These are phyloP conservation scores for Microascus cirrosus DNA, from an alignment of 2,329 filamentous ascomycete genomes.

Conservation along the genomic window DNA sequence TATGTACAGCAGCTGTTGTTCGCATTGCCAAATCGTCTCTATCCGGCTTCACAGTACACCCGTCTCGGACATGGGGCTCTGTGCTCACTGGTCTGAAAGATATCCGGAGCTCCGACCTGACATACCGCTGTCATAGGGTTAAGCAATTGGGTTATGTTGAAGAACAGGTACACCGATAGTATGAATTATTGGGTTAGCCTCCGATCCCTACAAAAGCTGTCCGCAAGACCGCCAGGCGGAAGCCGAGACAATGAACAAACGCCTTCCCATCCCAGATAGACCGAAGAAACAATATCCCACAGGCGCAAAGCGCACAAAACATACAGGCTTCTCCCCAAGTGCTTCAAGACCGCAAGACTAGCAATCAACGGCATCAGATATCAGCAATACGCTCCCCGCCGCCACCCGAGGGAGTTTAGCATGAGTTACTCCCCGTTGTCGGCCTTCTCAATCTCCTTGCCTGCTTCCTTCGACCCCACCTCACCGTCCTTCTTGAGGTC, in stretches of 20 bases:
- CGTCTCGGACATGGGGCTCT: too few species aligned
- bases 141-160: too few species aligned
- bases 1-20: too few species aligned
- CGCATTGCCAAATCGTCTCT: too few species aligned
- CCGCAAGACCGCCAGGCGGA: neutral
- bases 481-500: neutral
- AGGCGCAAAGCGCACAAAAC: neutral
- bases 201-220: neutral
- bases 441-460: neutral
- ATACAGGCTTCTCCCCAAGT: neutral
- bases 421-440: neutral
- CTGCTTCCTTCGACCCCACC: neutral
- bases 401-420: neutral
- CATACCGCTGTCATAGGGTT: too few species aligned
- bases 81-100: too few species aligned
- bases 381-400: neutral
- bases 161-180: neutral
- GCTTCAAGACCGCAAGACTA: neutral
- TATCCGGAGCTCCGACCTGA: too few species aligned
- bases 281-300: neutral
- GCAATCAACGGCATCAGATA: neutral
- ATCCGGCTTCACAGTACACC: too few species aligned
- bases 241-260: neutral
- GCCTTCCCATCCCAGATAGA: neutral
- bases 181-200: neutral